Evolutionary conservation across 1,284 basidiomycete species (phyloP).

Genomic region (Cryptococcus neoformans): DNA sequence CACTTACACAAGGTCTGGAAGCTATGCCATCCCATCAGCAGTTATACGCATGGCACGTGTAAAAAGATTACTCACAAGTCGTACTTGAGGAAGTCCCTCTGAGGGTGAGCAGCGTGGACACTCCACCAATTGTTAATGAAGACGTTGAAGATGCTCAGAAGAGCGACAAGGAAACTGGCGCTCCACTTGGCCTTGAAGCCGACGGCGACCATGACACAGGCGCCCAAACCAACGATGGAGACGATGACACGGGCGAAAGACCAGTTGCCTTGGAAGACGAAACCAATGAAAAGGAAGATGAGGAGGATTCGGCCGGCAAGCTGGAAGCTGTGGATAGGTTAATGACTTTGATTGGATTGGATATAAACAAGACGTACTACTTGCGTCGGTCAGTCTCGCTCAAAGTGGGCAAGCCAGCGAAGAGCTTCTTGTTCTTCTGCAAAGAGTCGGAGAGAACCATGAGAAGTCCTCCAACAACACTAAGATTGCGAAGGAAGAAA

Average conservation of each 20-base stretch:
- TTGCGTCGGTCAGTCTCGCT: conserved; percentile 96
- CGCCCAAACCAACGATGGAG: conserved; percentile 82
- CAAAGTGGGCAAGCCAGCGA: conserved; percentile 86
- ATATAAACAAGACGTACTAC: conserved; percentile 66
- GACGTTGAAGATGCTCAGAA: conserved; percentile 93
- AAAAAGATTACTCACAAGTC: conserved; percentile 35
- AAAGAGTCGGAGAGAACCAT: conserved; percentile 99
- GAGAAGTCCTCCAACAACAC: conserved; percentile 85
- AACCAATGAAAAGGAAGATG: conserved; percentile 99
- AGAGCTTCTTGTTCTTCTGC: conserved; percentile 77
- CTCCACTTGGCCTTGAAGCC: conserved; percentile 99
- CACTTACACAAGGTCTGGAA: conserved; percentile 81
- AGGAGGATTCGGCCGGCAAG: conserved; percentile 94
- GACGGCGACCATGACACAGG: conserved; percentile 94
- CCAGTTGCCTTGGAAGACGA: conserved; percentile 93
- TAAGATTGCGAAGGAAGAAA: conserved; percentile 97
- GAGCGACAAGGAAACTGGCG: conserved; percentile 91
- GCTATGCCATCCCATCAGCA: conserved; percentile 62
- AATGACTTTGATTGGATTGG: not conserved
- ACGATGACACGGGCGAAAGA: conserved; percentile 78
- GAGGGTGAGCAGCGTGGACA: conserved; percentile 87
- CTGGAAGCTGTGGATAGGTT: conserved; percentile 66
- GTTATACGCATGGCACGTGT: not conserved
- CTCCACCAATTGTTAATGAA: conserved; percentile 99
- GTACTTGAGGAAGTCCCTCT: conserved; percentile 95